phyloP scores from a whole-genome alignment of 768 basidiomycete genomes.

The Mrakia blollopis region DNA sequence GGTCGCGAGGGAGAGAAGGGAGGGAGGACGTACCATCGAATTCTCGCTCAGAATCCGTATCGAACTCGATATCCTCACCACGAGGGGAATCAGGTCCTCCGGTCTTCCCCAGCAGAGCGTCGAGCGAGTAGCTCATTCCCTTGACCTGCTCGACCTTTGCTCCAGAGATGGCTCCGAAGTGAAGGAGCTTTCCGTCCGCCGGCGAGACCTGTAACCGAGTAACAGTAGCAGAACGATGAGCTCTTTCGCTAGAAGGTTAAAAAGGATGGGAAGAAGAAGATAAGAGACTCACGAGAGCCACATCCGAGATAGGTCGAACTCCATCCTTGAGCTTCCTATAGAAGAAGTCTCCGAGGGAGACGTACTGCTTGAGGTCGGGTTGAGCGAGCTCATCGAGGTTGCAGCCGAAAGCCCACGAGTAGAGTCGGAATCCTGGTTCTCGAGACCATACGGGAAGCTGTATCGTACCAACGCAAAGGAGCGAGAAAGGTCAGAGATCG shows the following conservation, averaged over 20 bases:
- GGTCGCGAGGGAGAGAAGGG: neutral
- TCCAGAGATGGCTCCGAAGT: constrained; percentile 76
- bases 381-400: constrained; percentile 86
- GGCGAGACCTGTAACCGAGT: constrained; percentile 65
- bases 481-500: neutral
- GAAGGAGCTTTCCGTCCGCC: constrained; percentile 86
- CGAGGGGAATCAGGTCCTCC: constrained; percentile 50
- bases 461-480: neutral
- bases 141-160: constrained; percentile 92
- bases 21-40: constrained; percentile 34
- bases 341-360: constrained; percentile 91
- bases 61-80: constrained; percentile 46
- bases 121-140: constrained; percentile 92
- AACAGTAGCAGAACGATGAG: too few species aligned
- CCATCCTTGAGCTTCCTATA: constrained; percentile 81
- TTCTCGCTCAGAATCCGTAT: constrained; percentile 47
- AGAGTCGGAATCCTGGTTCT: constrained; percentile 80
- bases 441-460: constrained; percentile 85
- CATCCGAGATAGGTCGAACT: constrained; percentile 69
- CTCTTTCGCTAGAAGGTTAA: too few species aligned
- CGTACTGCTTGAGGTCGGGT: constrained; percentile 69
- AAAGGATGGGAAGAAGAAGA: neutral
- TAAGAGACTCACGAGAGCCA: constrained; percentile 57
- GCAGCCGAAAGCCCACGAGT: constrained; percentile 84
- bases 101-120: constrained; percentile 71